Conservation (phyloP, 2,329 filamentous ascomycete species). For the Parastagonospora nodorum region DNA sequence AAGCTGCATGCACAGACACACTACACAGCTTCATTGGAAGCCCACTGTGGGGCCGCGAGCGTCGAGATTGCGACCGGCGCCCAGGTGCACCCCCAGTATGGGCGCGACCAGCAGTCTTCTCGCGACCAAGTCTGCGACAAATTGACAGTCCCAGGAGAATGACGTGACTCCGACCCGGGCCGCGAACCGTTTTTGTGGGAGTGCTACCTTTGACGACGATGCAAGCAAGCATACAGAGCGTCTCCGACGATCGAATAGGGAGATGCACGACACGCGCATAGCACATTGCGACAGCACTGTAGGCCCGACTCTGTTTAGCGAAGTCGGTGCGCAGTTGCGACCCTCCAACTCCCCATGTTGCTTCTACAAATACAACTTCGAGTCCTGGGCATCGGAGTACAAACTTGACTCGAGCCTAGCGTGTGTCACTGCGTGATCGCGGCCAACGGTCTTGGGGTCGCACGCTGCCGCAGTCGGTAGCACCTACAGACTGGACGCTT, state of each 20-base stretch:
- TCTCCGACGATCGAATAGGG: no score
- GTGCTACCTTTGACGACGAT: no score
- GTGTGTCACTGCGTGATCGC: slow-evolving; percentile 12
- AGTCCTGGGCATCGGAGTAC: slow-evolving; percentile 3
- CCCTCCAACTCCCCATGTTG: slow-evolving; percentile 5
- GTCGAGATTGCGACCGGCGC: neutral
- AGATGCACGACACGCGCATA: neutral
- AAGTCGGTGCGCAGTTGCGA: neutral
- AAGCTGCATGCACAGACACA: neutral
- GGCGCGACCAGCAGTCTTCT: no score
- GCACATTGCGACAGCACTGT: neutral
- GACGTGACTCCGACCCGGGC: no score
- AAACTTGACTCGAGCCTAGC: slow-evolving; percentile 4
- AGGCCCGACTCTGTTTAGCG: neutral
- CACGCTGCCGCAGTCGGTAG: slow-evolving; percentile 8
- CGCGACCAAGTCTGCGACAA: no score
- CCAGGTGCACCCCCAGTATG: neutral
- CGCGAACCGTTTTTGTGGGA: no score
- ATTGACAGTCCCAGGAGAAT: no score
- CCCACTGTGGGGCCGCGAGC: neutral
- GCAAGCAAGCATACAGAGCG: no score
- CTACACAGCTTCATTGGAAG: neutral
- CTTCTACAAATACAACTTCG: slow-evolving; percentile 7
- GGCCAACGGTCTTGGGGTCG: slow-evolving; percentile 5
- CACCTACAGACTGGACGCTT: slow-evolving; percentile 11